phyloP scores from a whole-genome alignment of 495 filamentous ascomycete genomes.

The Ascobolus immersus region DNA sequence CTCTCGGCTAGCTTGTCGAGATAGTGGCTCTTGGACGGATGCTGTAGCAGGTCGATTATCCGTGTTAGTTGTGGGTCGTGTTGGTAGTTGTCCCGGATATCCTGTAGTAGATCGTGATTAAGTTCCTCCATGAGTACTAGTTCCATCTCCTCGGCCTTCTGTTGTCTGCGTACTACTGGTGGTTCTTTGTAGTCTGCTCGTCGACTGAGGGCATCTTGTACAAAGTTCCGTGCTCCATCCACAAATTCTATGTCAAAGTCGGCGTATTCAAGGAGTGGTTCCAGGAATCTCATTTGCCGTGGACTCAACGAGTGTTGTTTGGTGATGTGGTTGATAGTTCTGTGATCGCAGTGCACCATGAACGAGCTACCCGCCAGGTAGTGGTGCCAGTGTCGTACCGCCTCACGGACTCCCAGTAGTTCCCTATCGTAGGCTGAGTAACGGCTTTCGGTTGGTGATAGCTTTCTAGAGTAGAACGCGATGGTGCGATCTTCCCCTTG shows the following conservation, averaged over 20 bases:
- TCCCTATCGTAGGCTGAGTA: slow-evolving; percentile 1
- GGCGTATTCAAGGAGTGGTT: not conserved
- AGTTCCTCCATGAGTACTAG: too few relatives aligned
- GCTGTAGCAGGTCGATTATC: too few relatives aligned
- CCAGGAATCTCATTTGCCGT: not conserved
- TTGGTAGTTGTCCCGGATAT: too few relatives aligned
- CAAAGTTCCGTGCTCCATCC: not conserved
- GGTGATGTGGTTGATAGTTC: not conserved
- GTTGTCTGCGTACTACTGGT: not conserved
- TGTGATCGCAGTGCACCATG: not conserved
- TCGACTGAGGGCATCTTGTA: not conserved
- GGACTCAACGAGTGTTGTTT: not conserved
- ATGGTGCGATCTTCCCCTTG: not conserved
- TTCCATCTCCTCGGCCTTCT: too few relatives aligned
- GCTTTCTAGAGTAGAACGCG: not conserved
- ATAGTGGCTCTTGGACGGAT: too few relatives aligned
- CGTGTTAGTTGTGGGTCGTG: too few relatives aligned
- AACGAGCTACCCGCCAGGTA: not conserved
- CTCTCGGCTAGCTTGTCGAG: too few relatives aligned
- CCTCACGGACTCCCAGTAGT: not conserved
- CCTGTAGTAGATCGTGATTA: too few relatives aligned
- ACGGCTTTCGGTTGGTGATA: not conserved
- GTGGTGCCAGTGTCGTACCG: not conserved
- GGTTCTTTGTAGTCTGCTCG: slow-evolving; percentile 1
- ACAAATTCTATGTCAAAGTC: not conserved